Percentiles rank a stretch among this genome's conserved stretches.
Conservation (phyloP, 1,284 basidiomycete species). For the Sporisorium sorghi region DNA sequence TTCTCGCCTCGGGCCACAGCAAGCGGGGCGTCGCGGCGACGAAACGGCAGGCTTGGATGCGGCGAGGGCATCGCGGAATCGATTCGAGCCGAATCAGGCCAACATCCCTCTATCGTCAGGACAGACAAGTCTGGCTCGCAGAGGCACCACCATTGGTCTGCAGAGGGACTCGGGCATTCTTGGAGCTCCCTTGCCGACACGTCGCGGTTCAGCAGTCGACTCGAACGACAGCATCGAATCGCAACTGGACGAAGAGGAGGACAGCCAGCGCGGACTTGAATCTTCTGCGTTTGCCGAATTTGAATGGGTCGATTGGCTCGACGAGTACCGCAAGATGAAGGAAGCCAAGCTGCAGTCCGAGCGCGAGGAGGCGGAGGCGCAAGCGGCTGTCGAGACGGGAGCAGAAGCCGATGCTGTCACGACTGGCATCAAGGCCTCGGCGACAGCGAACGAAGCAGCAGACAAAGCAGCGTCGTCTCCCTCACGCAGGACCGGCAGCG, state of each 20-base stretch:
- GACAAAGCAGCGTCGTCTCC: constrained; percentile 6
- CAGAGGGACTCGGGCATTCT: constrained; percentile 20
- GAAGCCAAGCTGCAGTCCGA: constrained; percentile 73
- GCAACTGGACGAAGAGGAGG: constrained; percentile 50
- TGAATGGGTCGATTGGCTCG: constrained; percentile 75
- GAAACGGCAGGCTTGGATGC: constrained; percentile 10
- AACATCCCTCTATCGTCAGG: constrained; percentile 16
- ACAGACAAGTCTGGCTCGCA: constrained; percentile 37
- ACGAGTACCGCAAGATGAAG: constrained; percentile 74
- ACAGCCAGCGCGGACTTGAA: constrained; percentile 22
- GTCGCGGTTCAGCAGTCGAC: constrained; percentile 42
- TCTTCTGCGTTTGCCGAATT: constrained; percentile 69
- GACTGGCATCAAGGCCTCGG: background rate
- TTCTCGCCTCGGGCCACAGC: constrained; percentile 20
- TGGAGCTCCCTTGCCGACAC: constrained; percentile 24
- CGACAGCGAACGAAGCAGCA: background rate
- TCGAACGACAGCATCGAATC: constrained; percentile 53
- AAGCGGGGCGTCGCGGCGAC: constrained; percentile 13
- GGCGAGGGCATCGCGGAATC: constrained; percentile 12
- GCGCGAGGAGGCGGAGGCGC: constrained; percentile 50
- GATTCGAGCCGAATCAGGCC: constrained; percentile 2
- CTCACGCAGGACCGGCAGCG: constrained; percentile 32
- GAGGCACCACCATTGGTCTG: constrained; percentile 51
- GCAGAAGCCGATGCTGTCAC: background rate
- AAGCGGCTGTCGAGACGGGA: constrained; percentile 25